Conservation (phyloP, 306 rosid genomes). For the Trichosanthes truncata region DNA sequence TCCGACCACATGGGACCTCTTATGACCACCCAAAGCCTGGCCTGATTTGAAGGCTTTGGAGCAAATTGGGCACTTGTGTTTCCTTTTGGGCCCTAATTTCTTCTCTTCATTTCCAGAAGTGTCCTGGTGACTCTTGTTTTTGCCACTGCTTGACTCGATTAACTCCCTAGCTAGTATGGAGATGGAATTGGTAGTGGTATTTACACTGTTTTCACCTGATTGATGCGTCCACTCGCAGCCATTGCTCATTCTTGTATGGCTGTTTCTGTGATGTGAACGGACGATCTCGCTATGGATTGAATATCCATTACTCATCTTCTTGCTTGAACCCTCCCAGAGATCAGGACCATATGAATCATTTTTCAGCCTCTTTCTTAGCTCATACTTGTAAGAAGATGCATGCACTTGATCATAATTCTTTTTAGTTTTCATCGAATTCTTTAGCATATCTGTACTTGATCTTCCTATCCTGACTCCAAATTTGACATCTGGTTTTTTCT, state of each 20-base stretch:
- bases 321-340: conserved; percentile 16
- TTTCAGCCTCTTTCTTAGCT: conserved; percentile 31
- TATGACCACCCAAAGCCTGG: conserved; percentile 96
- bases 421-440: conserved; percentile 17
- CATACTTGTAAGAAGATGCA: conserved; percentile 20
- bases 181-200: conserved; percentile 28
- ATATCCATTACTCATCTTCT: conserved; percentile 15
- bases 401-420: conserved; percentile 22
- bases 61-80: conserved; percentile 84
- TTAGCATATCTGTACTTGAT: conserved; percentile 11
- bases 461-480: conserved; percentile 20
- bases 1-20: conserved; percentile 85
- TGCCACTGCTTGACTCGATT: conserved; percentile 13
- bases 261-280: conserved; percentile 28
- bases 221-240: conserved; percentile 39
- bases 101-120: conserved; percentile 26
- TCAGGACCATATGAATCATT: conserved; percentile 28
- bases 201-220: conserved; percentile 59
- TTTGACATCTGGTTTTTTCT: conserved; percentile 30
- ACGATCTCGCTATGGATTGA: conserved; percentile 21
- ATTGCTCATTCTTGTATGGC: conserved; percentile 23
- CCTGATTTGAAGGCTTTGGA: conserved; percentile 66
- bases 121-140: conserved; percentile 15
- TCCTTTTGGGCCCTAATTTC: conserved; percentile 43
- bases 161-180: conserved; percentile 21